phyloP scores from a whole-genome alignment of 768 basidiomycete genomes.

The Kondoa subrosea region DNA sequence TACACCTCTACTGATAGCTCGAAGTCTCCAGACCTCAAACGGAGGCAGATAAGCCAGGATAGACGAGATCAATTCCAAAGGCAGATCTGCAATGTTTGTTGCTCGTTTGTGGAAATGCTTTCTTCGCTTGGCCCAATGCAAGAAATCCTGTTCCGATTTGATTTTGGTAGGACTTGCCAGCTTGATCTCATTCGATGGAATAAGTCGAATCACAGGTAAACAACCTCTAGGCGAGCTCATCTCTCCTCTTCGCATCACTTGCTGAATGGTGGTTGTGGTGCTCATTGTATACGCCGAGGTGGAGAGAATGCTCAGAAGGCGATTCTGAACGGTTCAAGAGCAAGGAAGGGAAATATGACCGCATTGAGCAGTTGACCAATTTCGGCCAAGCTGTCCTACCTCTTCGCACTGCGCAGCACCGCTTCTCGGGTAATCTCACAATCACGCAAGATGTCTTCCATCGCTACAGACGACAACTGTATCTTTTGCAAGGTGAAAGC shows the following conservation, averaged over 20 bases:
- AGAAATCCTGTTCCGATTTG: slow-evolving; percentile 1
- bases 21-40: background rate
- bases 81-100: background rate
- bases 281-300: too few species aligned
- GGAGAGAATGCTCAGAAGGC: too few species aligned
- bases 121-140: background rate
- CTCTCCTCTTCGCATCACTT: too few species aligned
- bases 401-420: too few species aligned
- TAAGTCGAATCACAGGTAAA: too few species aligned
- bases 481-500: slow-evolving; percentile 4
- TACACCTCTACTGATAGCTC: background rate
- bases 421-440: too few species aligned
- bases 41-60: background rate
- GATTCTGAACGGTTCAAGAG: too few species aligned
- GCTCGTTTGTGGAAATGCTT: background rate
- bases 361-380: too few species aligned
- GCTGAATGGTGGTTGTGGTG: too few species aligned
- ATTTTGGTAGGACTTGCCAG: background rate
- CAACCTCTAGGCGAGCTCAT: too few species aligned
- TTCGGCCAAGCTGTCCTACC: too few species aligned
- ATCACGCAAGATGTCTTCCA: background rate
- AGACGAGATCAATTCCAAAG: background rate
- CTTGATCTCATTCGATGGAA: background rate
- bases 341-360: too few species aligned
- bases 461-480: background rate